Percentiles rank a stretch among this genome's conserved stretches.
phyloP scores from a whole-genome alignment of 2,329 filamentous ascomycete species.

The Ophiostoma fasciatum region DNA sequence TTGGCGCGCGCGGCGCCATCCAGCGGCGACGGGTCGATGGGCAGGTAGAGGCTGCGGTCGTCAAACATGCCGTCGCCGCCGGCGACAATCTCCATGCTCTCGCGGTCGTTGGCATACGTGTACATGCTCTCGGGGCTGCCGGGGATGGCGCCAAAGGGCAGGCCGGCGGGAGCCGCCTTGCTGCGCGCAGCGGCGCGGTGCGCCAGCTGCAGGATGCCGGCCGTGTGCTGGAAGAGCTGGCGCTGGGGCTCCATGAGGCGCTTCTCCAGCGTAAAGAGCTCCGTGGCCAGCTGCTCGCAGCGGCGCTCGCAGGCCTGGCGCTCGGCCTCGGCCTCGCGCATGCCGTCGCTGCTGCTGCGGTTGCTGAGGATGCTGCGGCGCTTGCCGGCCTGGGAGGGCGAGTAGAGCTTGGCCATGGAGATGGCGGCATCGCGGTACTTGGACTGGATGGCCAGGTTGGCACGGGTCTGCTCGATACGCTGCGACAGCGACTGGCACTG shows the following conservation, averaged over 20 bases:
- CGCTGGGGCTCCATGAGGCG: conserved; percentile 59
- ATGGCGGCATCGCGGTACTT: conserved; percentile 90
- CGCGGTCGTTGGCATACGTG: conserved; percentile 47
- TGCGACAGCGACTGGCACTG: conserved; percentile 57
- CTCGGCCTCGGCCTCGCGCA: conserved; percentile 57
- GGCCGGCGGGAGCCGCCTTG: conserved; percentile 19
- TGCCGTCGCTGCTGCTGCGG: conserved; percentile 31
- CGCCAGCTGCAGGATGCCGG: conserved; percentile 80
- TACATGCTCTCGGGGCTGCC: conserved; percentile 67
- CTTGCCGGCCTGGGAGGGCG: conserved; percentile 26
- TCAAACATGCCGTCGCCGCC: conserved; percentile 55
- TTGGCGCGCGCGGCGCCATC: too few species aligned
- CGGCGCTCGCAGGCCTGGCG: conserved; percentile 59
- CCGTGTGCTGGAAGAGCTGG: conserved; percentile 74
- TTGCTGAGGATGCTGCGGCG: conserved; percentile 35
- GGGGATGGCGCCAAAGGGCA: conserved; percentile 43
- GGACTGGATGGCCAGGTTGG: conserved; percentile 75
- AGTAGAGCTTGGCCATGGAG: conserved; percentile 71
- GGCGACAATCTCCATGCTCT: conserved; percentile 36
- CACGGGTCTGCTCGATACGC: conserved; percentile 67
- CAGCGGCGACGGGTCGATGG: conserved; percentile 53
- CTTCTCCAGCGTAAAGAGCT: conserved; percentile 69
- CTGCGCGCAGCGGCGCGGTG: conserved; percentile 50
- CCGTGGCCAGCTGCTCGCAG: conserved; percentile 71
- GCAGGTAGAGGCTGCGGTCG: conserved; percentile 57